A percentile compares a stretch with the other conserved stretches of the same genome.
These are phyloP conservation scores for Lentinula sp. DNA, from an alignment of 768 basidiomycete species.

Conservation along the genomic window DNA sequence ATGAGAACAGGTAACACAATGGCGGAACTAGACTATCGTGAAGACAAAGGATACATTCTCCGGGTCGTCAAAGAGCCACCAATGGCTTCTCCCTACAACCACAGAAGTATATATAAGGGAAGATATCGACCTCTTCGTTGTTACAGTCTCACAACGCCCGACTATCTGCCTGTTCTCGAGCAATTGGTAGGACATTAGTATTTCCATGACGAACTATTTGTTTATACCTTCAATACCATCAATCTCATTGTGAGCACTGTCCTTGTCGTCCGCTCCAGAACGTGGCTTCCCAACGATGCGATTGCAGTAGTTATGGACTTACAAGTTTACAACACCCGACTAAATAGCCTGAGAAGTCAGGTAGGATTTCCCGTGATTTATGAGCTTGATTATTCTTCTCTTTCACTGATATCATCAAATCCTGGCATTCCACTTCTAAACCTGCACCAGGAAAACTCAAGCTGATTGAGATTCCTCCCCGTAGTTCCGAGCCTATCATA, in stretches of 20 bases:
- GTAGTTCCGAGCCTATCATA: constrained; percentile 7
- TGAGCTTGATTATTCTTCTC: not conserved
- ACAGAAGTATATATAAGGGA: not conserved
- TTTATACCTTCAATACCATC: not conserved
- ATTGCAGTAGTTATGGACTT: too few relatives aligned
- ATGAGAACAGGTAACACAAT: not conserved
- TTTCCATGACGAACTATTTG: not conserved
- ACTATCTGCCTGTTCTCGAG: constrained; percentile 2
- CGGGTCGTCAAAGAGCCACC: not conserved
- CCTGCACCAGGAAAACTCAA: constrained; percentile 2
- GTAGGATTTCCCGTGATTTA: too few relatives aligned
- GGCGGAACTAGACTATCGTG: not conserved
- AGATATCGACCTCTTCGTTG: not conserved
- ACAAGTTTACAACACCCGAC: too few relatives aligned
- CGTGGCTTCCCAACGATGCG: too few relatives aligned
- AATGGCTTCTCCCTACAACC: not conserved
- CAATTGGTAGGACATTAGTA: not conserved
- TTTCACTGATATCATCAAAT: constrained; percentile 3
- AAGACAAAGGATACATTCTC: not conserved
- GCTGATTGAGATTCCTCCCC: constrained; percentile 2
- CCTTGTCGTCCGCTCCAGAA: too few relatives aligned
- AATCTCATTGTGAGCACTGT: not conserved
- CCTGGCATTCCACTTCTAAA: constrained; percentile 7
- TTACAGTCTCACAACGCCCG: not conserved
- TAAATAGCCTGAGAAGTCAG: too few relatives aligned